A percentile compares a stretch with the other conserved stretches of the same genome.
These are phyloP conservation scores for Nakazawaea wickerhamii DNA, from an alignment of 805 yeast species.

Conservation along the genomic window DNA sequence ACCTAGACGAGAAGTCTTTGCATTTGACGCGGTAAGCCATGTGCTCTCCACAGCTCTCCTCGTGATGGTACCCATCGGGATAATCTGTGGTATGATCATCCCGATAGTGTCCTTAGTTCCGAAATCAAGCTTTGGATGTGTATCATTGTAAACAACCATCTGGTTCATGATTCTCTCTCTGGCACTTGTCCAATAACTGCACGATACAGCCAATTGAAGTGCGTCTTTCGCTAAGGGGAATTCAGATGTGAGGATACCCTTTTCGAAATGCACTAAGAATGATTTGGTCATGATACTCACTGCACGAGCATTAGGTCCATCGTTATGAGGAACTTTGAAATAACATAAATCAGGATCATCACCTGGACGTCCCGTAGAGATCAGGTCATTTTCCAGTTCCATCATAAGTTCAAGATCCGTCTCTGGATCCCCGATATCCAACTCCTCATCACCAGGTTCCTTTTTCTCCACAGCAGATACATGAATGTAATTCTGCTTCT, in stretches of 20 bases:
- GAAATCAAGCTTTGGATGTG: constrained; percentile 20
- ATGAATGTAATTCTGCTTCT: constrained; percentile 32
- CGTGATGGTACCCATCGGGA: constrained; percentile 96
- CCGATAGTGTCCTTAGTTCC: constrained; percentile 36
- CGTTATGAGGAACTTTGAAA: constrained; percentile 85
- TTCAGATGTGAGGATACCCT: constrained; percentile 65
- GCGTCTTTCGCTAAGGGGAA: constrained; percentile 73
- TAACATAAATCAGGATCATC: too few species aligned
- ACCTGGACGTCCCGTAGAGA: too few species aligned
- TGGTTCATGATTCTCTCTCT: constrained; percentile 81
- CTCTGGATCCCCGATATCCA: constrained; percentile 15
- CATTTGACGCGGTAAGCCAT: constrained; percentile 97
- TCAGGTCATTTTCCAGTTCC: too few species aligned
- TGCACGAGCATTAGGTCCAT: constrained; percentile 70
- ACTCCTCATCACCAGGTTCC: too few species aligned
- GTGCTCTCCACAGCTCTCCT: constrained; percentile 95
- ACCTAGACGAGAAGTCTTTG: constrained; percentile 79
- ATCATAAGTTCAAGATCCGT: too few species aligned
- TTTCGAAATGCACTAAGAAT: constrained; percentile 66
- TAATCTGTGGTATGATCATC: constrained; percentile 74
- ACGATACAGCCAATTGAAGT: constrained; percentile 65
- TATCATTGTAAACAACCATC: constrained; percentile 63
- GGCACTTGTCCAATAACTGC: constrained; percentile 91
- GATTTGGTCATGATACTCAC: constrained; percentile 74
- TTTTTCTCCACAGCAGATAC: constrained; percentile 17